Conservation (phyloP, 768 basidiomycete genomes). For the Megacollybia marginata region DNA sequence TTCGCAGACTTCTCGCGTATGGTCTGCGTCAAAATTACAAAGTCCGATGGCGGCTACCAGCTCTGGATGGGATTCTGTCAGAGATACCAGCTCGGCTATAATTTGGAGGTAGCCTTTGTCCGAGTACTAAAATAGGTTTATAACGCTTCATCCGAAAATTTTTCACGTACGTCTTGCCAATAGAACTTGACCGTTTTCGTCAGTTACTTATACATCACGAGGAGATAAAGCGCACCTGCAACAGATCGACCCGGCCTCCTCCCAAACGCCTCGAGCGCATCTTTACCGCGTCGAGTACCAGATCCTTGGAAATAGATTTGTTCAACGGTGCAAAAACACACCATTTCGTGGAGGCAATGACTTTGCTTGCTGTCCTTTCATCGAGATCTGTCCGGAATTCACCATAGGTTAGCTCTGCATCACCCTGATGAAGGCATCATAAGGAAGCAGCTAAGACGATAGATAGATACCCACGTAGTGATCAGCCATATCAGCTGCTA, state of each 20-base stretch:
- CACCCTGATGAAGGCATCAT: constrained; percentile 4
- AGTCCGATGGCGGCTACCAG: constrained; percentile 45
- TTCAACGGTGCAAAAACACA: constrained; percentile 40
- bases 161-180: constrained; percentile 41
- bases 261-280: constrained; percentile 44
- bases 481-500: constrained; percentile 12
- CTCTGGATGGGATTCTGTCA: constrained; percentile 8
- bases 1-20: constrained; percentile 47
- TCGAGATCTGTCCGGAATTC: constrained; percentile 32
- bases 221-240: constrained; percentile 34
- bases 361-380: constrained; percentile 11
- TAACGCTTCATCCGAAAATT: background rate
- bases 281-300: constrained; percentile 40
- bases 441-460: background rate
- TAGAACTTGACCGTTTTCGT: constrained; percentile 34
- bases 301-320: constrained; percentile 26
- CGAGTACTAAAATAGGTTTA: constrained; percentile 2
- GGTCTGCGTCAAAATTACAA: constrained; percentile 51
- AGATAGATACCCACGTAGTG: constrained; percentile 6
- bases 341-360: constrained; percentile 57
- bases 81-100: constrained; percentile 8
- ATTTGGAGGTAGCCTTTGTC: constrained; percentile 8
- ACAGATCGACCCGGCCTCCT: constrained; percentile 33
- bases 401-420: constrained; percentile 30
- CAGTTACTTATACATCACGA: background rate